phyloP scores from a whole-genome alignment of 805 yeast genomes.

The Ogataea chonburiensis region DNA sequence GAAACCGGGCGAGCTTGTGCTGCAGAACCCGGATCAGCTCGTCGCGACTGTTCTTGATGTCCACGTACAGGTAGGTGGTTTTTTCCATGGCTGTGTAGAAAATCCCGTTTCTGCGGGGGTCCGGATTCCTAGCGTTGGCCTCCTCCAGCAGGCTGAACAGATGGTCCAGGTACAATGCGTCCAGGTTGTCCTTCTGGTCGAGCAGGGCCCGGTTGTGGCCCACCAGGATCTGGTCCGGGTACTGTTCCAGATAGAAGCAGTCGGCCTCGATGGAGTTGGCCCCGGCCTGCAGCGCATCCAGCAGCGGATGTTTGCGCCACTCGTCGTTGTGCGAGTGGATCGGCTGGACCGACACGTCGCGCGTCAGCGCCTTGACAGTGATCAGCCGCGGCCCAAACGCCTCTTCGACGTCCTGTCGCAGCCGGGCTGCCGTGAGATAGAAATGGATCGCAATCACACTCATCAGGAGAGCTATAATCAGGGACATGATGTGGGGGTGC shows the following conservation, averaged over 20 bases:
- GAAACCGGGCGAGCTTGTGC: constrained; percentile 44
- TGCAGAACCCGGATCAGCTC: constrained; percentile 45
- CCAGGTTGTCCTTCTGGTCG: constrained; percentile 42
- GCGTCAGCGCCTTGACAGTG: constrained; percentile 22
- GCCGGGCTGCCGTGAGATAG: constrained; percentile 9
- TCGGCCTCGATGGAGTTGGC: constrained; percentile 66
- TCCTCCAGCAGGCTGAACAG: constrained; percentile 46
- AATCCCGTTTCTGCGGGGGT: constrained; percentile 33
- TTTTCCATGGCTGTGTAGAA: constrained; percentile 43
- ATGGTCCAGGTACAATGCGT: constrained; percentile 51
- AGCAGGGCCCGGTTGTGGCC: constrained; percentile 58
- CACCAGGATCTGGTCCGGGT: constrained; percentile 43
- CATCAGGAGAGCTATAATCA: constrained; percentile 10
- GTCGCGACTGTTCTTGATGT: constrained; percentile 48
- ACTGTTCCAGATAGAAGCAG: constrained; percentile 46
- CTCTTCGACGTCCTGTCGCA: constrained; percentile 12
- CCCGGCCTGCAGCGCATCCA: constrained; percentile 54
- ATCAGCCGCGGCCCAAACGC: constrained; percentile 4
- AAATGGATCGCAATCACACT: constrained; percentile 12
- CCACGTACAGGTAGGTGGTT: constrained; percentile 60
- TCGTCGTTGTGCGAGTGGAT: constrained; percentile 73
- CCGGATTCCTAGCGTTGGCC: constrained; percentile 36
- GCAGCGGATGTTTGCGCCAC: constrained; percentile 57
- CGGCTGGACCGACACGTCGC: constrained; percentile 30
- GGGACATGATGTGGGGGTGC: constrained; percentile 8